Conservation (phyloP, 352 stramenopile species). For the Phytopythium boreale region DNA sequence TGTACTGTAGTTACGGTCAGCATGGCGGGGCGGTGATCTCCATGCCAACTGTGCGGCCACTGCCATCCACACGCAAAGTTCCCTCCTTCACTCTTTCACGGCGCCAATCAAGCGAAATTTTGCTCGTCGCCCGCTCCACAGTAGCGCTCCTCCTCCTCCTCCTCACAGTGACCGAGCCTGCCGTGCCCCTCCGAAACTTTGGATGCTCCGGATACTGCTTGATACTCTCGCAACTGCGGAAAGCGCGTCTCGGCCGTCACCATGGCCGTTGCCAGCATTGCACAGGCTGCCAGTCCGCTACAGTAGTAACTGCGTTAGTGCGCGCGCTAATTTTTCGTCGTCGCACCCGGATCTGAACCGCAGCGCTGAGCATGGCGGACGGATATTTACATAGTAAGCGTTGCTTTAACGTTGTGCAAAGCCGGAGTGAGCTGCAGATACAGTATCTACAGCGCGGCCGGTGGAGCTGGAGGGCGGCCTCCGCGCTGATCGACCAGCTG, state of each 20-base stretch:
- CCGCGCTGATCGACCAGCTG: background rate
- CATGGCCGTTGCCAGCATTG: background rate
- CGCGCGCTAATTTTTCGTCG: background rate
- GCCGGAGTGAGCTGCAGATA: too few species aligned
- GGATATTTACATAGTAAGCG: background rate
- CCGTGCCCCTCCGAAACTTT: background rate
- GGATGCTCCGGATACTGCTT: background rate
- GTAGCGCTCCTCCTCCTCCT: background rate
- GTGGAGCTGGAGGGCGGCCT: too few species aligned
- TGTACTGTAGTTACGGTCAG: too few species aligned
- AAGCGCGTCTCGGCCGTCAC: background rate
- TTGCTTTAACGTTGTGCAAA: too few species aligned
- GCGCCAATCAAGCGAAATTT: too few species aligned
- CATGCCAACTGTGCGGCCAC: too few species aligned
- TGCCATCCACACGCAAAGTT: too few species aligned
- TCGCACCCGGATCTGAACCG: background rate
- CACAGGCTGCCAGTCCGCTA: background rate
- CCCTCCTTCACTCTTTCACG: too few species aligned
- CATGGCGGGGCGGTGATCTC: too few species aligned
- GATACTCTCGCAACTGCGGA: background rate
- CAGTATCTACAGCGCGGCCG: too few species aligned
- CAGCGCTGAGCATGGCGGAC: background rate
- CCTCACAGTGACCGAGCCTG: too few species aligned
- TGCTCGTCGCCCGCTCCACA: background rate
- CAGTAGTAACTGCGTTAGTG: background rate